A percentile compares a stretch with the other conserved stretches of the same genome.
Evolutionary conservation across 1,139 yeast genomes (phyloP).

Genomic region (Nakaseomyces uthaithaninus): DNA sequence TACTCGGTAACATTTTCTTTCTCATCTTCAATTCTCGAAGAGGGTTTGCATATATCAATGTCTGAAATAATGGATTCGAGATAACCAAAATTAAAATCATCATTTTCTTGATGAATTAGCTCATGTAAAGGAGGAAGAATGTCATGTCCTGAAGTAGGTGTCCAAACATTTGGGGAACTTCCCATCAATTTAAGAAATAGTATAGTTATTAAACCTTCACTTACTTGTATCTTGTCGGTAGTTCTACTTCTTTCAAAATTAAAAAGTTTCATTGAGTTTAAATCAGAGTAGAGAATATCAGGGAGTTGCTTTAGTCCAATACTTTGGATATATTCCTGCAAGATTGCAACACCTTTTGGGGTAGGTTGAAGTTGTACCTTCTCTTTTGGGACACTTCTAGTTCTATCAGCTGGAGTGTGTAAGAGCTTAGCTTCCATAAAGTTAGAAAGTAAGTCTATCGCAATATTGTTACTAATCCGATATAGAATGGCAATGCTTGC

Average conservation of each 20-base stretch:
- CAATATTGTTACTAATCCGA: constrained; percentile 46
- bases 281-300: constrained; percentile 42
- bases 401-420: constrained; percentile 72
- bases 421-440: constrained; percentile 63
- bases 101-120: constrained; percentile 29
- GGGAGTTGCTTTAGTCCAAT: constrained; percentile 47
- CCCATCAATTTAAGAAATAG: constrained; percentile 64
- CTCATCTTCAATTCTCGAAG: too few species aligned
- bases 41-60: too few species aligned
- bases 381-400: constrained; percentile 42
- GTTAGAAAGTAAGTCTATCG: constrained; percentile 41
- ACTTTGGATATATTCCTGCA: constrained; percentile 51
- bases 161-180: constrained; percentile 59
- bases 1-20: too few species aligned
- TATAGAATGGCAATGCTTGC: constrained; percentile 56
- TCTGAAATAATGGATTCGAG: neutral
- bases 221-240: constrained; percentile 56
- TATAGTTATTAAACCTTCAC: constrained; percentile 56
- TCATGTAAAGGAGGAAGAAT: constrained; percentile 33
- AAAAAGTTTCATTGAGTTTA: constrained; percentile 68
- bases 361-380: constrained; percentile 64
- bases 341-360: constrained; percentile 76
- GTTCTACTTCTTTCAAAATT: constrained; percentile 56
- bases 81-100: constrained; percentile 19
- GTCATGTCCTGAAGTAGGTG: constrained; percentile 43